phyloP scores from a whole-genome alignment of 208 protist genomes.

The Trypanosoma cruzi region DNA sequence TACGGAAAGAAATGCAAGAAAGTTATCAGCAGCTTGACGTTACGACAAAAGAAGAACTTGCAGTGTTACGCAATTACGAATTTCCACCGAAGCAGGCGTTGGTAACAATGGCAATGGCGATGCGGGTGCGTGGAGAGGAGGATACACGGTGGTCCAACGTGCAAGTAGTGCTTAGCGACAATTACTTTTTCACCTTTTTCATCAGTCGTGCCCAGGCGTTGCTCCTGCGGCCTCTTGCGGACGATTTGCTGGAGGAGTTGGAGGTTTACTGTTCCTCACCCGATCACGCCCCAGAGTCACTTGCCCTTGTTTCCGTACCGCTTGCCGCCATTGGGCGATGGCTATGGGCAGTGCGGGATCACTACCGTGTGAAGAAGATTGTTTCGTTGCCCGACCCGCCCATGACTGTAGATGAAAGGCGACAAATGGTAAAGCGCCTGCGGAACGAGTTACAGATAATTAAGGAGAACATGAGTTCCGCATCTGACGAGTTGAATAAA shows the following conservation, averaged over 20 bases:
- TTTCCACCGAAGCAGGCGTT: conserved; percentile 63
- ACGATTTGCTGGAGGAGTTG: conserved; percentile 44
- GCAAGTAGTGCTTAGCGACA: conserved; percentile 72
- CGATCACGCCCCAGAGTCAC: conserved; percentile 40
- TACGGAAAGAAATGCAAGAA: conserved; percentile 36
- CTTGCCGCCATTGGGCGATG: conserved; percentile 66
- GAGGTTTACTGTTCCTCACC: conserved; percentile 57
- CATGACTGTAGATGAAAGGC: conserved; percentile 25
- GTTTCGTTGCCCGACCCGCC: conserved; percentile 29
- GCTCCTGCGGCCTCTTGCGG: conserved; percentile 42
- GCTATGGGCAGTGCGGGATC: conserved; percentile 60
- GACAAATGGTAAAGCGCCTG: conserved; percentile 27
- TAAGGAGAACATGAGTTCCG: conserved; percentile 41
- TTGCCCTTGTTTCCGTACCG: conserved; percentile 50
- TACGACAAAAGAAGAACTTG: conserved; percentile 49
- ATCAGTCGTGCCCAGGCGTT: conserved; percentile 59
- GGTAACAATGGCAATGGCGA: conserved; percentile 64
- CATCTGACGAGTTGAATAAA: conserved; percentile 34
- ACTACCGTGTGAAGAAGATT: conserved; percentile 59
- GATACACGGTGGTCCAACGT: conserved; percentile 45
- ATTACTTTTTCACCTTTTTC: conserved; percentile 79
- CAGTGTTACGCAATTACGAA: conserved; percentile 59
- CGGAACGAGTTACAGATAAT: conserved; percentile 54
- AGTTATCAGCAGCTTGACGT: conserved; percentile 55
- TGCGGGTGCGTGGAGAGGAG: conserved; percentile 60